Conservation (phyloP, 441 rosid species). For the Euphorbia corollata region DNA sequence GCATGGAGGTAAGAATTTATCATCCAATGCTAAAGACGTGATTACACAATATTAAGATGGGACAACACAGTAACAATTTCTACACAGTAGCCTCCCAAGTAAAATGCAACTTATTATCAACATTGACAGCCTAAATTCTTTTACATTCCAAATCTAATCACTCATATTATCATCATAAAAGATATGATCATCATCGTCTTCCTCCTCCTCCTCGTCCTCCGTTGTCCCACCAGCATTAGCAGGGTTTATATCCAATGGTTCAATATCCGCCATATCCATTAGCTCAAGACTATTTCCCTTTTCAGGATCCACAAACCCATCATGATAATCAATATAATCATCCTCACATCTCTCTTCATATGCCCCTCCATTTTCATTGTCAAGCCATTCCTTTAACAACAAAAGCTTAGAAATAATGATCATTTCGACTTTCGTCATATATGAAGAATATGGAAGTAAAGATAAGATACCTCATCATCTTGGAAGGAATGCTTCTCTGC, state of each 20-base stretch:
- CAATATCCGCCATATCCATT: constrained; percentile 13
- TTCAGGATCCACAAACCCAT: constrained; percentile 5
- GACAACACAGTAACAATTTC: background rate
- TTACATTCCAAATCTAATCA: background rate
- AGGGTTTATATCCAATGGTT: constrained; percentile 16
- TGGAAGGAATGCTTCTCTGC: constrained; percentile 33
- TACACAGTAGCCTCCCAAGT: background rate
- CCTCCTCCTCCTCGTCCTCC: constrained; percentile 7
- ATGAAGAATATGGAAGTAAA: background rate
- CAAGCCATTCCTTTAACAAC: background rate
- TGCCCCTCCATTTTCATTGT: constrained; percentile 14
- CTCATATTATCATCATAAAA: constrained; percentile 20
- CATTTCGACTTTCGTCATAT: background rate
- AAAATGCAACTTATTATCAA: background rate
- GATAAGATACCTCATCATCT: constrained; percentile 54
- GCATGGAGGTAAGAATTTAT: no score
- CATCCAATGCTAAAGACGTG: no score
- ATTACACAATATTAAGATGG: no score
- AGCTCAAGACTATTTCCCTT: constrained; percentile 11
- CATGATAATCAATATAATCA: constrained; percentile 16
- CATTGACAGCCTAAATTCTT: background rate
- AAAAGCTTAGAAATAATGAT: background rate
- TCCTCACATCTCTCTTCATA: constrained; percentile 17
- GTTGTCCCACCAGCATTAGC: constrained; percentile 11
- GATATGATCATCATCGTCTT: constrained; percentile 12